These are phyloP conservation scores for Tagetes erecta DNA, from an alignment of 129 eudicot genomes.

Conservation along the genomic window DNA sequence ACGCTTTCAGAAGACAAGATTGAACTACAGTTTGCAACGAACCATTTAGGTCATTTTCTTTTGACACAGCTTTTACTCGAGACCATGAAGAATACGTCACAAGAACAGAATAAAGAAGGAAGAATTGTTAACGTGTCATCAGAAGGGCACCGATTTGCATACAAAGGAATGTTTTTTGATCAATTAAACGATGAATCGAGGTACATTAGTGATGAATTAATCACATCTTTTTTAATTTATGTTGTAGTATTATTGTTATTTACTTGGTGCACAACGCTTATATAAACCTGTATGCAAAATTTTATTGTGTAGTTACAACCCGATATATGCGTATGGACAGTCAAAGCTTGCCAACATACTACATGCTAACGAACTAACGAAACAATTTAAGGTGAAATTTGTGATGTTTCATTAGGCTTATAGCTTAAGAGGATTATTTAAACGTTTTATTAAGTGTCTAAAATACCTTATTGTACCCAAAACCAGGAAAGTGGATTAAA, in stretches of 20 bases:
- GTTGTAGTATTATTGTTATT: background rate
- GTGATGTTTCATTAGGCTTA: background rate
- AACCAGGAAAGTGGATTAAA: conserved; percentile 55
- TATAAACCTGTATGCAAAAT: background rate
- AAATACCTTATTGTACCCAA: background rate
- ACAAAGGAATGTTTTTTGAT: conserved; percentile 72
- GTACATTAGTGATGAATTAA: conserved; percentile 20
- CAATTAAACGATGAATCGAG: conserved; percentile 57
- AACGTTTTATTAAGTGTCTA: background rate
- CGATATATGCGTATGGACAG: conserved; percentile 62
- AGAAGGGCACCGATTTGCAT: conserved; percentile 51
- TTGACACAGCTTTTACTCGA: conserved; percentile 71
- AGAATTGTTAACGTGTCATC: conserved; percentile 75
- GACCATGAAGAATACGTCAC: conserved; percentile 66
- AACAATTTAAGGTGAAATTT: conserved; percentile 59
- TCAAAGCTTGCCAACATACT: conserved; percentile 82
- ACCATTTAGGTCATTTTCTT: conserved; percentile 86
- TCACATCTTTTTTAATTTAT: background rate
- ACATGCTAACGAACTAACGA: conserved; percentile 81
- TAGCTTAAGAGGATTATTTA: conserved; percentile 1
- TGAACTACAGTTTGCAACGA: conserved; percentile 78
- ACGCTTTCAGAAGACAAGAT: conserved; percentile 66
- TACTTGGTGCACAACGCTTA: background rate
- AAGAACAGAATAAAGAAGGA: conserved; percentile 61
- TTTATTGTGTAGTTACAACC: conserved; percentile 49